A percentile compares a stretch with the other conserved stretches of the same genome.
Conservation (phyloP, 2,329 filamentous ascomycete genomes). For the Aspergillus neoniger region DNA sequence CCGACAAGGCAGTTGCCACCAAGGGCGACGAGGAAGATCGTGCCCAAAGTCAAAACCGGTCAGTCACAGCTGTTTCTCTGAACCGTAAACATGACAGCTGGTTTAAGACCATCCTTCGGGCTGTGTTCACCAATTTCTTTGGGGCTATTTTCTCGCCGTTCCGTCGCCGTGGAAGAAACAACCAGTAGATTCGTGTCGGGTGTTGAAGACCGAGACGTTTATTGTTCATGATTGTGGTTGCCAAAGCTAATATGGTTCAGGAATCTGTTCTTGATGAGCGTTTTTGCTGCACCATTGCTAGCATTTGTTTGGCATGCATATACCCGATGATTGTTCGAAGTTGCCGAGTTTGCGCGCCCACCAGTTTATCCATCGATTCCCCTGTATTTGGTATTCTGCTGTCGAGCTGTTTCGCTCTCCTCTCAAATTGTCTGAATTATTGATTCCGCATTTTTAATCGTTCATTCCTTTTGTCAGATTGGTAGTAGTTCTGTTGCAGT, state of each 20-base stretch:
- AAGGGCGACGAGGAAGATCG: constrained; percentile 33
- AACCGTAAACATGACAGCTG: constrained; percentile 42
- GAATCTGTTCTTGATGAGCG: constrained; percentile 33
- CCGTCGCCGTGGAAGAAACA: constrained; percentile 36
- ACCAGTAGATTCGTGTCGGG: constrained; percentile 28
- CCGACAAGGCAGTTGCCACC: constrained; percentile 15
- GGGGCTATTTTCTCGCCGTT: constrained; percentile 43
- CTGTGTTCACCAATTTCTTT: constrained; percentile 44
- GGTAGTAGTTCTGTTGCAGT: not conserved
- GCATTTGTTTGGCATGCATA: constrained; percentile 35
- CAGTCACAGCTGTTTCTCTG: constrained; percentile 42
- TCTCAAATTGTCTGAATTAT: constrained; percentile 22
- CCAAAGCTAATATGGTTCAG: constrained; percentile 37
- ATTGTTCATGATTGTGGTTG: constrained; percentile 20
- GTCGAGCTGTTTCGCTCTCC: constrained; percentile 21
- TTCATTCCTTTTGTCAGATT: constrained; percentile 1
- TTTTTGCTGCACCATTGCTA: constrained; percentile 33
- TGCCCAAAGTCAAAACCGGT: constrained; percentile 40
- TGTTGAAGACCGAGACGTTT: constrained; percentile 4
- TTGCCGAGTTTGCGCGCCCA: constrained; percentile 21
- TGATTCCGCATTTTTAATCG: constrained; percentile 13
- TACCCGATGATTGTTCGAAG: constrained; percentile 23
- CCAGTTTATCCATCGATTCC: constrained; percentile 33
- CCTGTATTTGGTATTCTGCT: constrained; percentile 37
- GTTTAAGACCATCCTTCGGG: constrained; percentile 43